Evolutionary conservation across 768 basidiomycete species (phyloP).

Genomic region (Hemileccinum rubropunctum): DNA sequence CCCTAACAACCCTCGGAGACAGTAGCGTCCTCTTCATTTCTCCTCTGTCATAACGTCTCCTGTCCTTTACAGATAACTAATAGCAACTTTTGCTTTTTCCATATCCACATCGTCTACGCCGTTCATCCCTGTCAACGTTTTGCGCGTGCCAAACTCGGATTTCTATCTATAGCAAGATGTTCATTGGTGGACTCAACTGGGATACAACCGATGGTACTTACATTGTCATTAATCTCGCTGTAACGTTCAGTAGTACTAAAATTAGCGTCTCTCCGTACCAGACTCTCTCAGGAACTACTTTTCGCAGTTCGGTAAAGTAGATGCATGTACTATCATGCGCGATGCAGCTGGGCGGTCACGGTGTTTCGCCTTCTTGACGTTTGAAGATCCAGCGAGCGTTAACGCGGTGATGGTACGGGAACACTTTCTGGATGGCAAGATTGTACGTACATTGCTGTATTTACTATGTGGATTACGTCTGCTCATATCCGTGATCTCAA

Average conservation of each 20-base stretch:
- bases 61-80: conserved; percentile 79
- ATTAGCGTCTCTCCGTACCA: conserved; percentile 36
- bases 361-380: conserved; percentile 97
- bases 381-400: conserved; percentile 88
- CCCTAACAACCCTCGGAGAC: conserved; percentile 44
- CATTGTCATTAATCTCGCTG: conserved; percentile 36
- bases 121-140: conserved; percentile 25
- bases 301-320: conserved; percentile 93
- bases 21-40: conserved; percentile 68
- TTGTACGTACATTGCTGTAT: conserved; percentile 57
- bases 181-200: conserved; percentile 99
- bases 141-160: conserved; percentile 24
- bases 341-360: conserved; percentile 92
- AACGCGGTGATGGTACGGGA: conserved; percentile 95
- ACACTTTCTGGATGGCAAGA: conserved; percentile 95
- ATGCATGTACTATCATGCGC: conserved; percentile 98
- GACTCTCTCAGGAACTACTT: conserved; percentile 86
- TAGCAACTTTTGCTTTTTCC: conserved; percentile 56
- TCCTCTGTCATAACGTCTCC: conserved; percentile 54
- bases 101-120: conserved; percentile 28
- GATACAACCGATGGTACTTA: conserved; percentile 96
- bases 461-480: conserved; percentile 5
- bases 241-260: conserved; percentile 45
- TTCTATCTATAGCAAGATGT: conserved; percentile 88
- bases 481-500: conserved; percentile 36